Evolutionary conservation across 78 protist genomes (phyloP).

Genomic region (Planoprotostelium fungivorum): DNA sequence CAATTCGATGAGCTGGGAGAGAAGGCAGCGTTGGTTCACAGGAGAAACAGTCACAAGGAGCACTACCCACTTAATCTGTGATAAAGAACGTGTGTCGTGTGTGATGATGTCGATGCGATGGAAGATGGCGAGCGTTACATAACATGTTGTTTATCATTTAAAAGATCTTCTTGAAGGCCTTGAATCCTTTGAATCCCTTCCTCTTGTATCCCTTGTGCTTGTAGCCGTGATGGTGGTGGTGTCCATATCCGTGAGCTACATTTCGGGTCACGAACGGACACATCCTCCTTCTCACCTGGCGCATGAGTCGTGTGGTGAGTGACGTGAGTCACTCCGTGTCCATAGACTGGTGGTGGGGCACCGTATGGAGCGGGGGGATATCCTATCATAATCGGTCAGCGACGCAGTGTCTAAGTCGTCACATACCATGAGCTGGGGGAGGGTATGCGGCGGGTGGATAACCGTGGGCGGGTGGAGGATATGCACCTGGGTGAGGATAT

Average conservation of each 20-base stretch:
- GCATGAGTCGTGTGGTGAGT: no score
- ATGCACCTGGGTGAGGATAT: neutral
- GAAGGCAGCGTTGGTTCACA: slow-evolving; percentile 22
- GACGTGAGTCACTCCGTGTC: no score
- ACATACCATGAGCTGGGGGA: neutral
- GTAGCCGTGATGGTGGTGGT: neutral
- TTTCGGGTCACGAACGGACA: no score
- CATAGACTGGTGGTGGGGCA: no score
- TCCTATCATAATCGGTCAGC: neutral
- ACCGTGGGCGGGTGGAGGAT: neutral
- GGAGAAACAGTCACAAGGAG: slow-evolving; percentile 38
- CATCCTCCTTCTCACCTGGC: no score
- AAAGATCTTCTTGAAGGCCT: neutral
- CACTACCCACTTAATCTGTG: slow-evolving; percentile 39
- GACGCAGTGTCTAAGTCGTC: neutral
- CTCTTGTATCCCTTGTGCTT: neutral
- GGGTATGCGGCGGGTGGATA: neutral
- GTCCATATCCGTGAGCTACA: no score
- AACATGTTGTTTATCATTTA: no score
- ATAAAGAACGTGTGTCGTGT: no score
- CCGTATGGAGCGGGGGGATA: neutral
- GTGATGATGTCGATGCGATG: no score
- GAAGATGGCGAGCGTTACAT: no score
- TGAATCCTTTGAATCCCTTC: neutral
- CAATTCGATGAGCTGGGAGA: slow-evolving; percentile 8